Evolutionary conservation across 2,329 filamentous ascomycete species (phyloP).

Genomic region (Blastomyces gilchristii): DNA sequence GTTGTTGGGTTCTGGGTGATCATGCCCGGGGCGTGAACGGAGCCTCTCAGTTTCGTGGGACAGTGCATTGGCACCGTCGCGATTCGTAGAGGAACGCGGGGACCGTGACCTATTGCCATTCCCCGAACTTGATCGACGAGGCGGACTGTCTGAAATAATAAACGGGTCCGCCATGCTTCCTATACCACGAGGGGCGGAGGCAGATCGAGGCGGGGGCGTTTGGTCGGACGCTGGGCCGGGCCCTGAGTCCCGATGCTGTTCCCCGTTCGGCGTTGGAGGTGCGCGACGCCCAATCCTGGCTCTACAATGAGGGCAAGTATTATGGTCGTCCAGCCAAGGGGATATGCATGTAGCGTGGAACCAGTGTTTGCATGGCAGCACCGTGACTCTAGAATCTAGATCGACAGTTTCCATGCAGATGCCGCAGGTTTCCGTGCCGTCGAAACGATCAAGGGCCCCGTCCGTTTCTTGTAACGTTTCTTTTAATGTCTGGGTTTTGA

Average conservation of each 20-base stretch:
- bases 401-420: conserved; percentile 87
- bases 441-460: conserved; percentile 57
- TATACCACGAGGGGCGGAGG: background rate
- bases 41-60: background rate
- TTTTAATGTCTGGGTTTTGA: conserved; percentile 66
- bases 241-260: conserved; percentile 17
- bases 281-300: conserved; percentile 25
- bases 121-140: background rate
- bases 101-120: background rate
- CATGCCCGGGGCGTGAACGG: background rate
- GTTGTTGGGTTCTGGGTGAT: background rate
- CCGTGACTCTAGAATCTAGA: conserved; percentile 60
- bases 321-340: conserved; percentile 79
- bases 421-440: conserved; percentile 68
- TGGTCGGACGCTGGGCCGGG: background rate
- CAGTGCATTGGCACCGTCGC: background rate
- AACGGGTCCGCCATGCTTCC: conserved; percentile 1
- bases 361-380: conserved; percentile 84
- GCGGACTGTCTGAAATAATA: conserved; percentile 2
- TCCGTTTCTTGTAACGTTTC: conserved; percentile 57
- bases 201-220: background rate
- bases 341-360: conserved; percentile 77
- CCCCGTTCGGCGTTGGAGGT: conserved; percentile 41
- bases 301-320: conserved; percentile 65
- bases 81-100: background rate